Conservation (phyloP, 176 grass and related monocot genomes). For the Sorghum bicolor region Sorghum_bicolor_NCBIv3 NC_012871.2:73353501-73354000, state of each 20-base stretch:
- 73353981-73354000: too few relatives aligned
- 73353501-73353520: constrained; percentile 91
- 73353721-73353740: constrained; percentile 19
- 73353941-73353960: too few relatives aligned
- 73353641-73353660: constrained; percentile 77
- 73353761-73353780: background rate
- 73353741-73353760: background rate
- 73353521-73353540: background rate
- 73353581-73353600: background rate
- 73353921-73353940: too few relatives aligned
- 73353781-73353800: background rate
- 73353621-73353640: constrained; percentile 78
- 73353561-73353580: background rate
- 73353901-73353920: background rate
- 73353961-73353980: too few relatives aligned
- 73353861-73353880: background rate
- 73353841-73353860: background rate
- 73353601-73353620: constrained; percentile 25
- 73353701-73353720: background rate
- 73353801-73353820: background rate
- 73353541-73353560: background rate
- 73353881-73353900: background rate
- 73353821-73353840: background rate
- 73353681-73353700: constrained; percentile 28
- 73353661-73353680: constrained; percentile 57